Base-by-base conservation (phyloP, 2,329 filamentous ascomycete species). In the Lecanicillium sp. region DNA sequence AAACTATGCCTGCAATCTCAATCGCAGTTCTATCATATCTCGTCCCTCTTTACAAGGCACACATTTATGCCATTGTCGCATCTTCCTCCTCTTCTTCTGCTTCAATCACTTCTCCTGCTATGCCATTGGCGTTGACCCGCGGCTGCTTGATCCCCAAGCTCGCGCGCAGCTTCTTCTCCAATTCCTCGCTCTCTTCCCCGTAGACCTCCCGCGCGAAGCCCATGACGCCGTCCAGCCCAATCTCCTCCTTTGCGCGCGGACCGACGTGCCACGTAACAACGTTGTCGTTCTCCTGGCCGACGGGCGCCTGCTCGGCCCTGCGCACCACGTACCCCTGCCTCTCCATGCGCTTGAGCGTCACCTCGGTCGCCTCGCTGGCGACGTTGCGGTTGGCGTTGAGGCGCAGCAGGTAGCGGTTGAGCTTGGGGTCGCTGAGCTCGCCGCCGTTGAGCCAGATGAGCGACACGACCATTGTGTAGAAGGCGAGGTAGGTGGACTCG, bases 261-360 rank as follows among this genome's bases (percentile, higher is more conserved):
- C 93, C 93, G 12, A 96, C 79, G 48, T 86, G 79, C 77, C 88
- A 98, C 40, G 87, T 90, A 7, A 89, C 74, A 2, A 79, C 74
- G 53, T 91, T 83, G 30, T 95, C 87, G 21, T 86, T 87, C 1
- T 80, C 81, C 24, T 71, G 57, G 4, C 67, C 66, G 62, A 60
- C 62, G 50, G 66, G 64, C 11, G 72, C 71, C 37, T 69, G 78
- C 56, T 96, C 90, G 17, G 83, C 77, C 42, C 83, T 76, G 54
- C 81, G 86, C 29, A 90, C 74, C 3, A 98, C 70, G 60, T 98
- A 98, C 0, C 86, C 87, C 46, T 97, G 90, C 54, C 78, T 84
- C 54, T 84, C 77, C 71, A 97, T 83, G 44, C 79, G 78, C 55
- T 83, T 79, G 11, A 97, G 68, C 3, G 91, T 70, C 44, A 81